Evolutionary conservation across 352 stramenopile genomes (phyloP).

Genomic region (Phytophthora pseudosyringae): DNA sequence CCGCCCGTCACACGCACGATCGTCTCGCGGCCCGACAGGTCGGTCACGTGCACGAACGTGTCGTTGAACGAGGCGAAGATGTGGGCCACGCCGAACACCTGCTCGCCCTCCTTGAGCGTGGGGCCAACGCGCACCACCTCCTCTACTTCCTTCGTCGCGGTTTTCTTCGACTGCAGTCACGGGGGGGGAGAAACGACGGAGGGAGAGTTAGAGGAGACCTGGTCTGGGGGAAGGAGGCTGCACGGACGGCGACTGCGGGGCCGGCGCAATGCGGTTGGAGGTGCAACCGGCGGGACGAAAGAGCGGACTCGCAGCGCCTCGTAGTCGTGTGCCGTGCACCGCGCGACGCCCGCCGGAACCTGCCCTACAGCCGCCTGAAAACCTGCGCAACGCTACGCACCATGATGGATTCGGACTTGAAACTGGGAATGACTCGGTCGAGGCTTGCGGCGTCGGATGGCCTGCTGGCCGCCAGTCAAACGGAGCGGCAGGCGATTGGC

Average conservation of each 20-base stretch:
- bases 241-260: not conserved
- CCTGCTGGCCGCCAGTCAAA: slow-evolving; percentile 35
- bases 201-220: slow-evolving; percentile 2
- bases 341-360: not conserved
- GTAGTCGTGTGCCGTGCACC: too few relatives aligned
- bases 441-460: not conserved
- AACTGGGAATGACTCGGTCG: slow-evolving; percentile 67
- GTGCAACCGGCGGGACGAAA: slow-evolving; percentile 4
- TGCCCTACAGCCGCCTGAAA: not conserved
- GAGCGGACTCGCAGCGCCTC: not conserved
- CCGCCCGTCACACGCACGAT: slow-evolving; percentile 99
- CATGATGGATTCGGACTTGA: slow-evolving; percentile 90
- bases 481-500: slow-evolving; percentile 18
- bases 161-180: slow-evolving; percentile 79
- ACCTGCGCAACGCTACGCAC: slow-evolving; percentile 42
- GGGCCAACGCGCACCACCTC: slow-evolving; percentile 93
- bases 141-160: slow-evolving; percentile 91
- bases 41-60: slow-evolving; percentile 99
- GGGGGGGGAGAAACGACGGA: not conserved
- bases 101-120: slow-evolving; percentile 96
- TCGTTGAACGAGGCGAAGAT: slow-evolving; percentile 99
- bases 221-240: not conserved
- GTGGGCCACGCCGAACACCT: slow-evolving; percentile 99
- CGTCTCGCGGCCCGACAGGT: slow-evolving; percentile 99
- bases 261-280: not conserved